Base-by-base conservation (phyloP, 768 basidiomycete species). In the Porphyrellus cyaneotinctus region DNA sequence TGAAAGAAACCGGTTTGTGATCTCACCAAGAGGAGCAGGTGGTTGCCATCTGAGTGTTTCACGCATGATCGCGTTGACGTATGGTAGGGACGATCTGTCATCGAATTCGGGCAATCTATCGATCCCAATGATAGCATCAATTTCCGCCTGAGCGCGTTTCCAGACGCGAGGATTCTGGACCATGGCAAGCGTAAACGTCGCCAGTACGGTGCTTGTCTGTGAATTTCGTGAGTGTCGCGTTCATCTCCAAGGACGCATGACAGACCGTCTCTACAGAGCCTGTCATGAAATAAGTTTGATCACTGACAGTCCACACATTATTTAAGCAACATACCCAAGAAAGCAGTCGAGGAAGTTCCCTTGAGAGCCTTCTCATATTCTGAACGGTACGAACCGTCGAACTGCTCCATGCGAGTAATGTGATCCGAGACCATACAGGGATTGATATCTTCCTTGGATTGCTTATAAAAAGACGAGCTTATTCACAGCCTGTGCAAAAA, bases 321-420 rank as follows among this genome's bases (percentile, higher is more conserved):
- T 28, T 28, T n/a, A n/a, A n/a, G n/a, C 26, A 31, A 18, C 52
- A 3, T 47, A 64, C 62, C 59, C 18, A 63, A 11, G 38, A 56
- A 51, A 31, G 62, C 41, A 28, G 62, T 58, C 3, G 50, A 23
- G 2, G 58, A 52, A 1, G 61, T 24, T 0, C 53, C n/a, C 32
- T 63, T 63, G 5, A 63, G 53, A 13, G 58, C 62, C 11, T 8
- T 54, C 28, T 60, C 47, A 32, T 63, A 62, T 18, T 44, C 28
- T 1, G 52, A 26, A 31, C 45, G 54, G 14, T 50, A 2, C 4
- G 44, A 5, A n/a, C 43, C 51, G 9, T 51, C 51, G 12, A 60
- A 28, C 15, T 54, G 41, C 24, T 51, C 48, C 51, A 59, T 53
- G 14, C 30, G 59, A 43, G 28, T 13, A 9, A 57, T 47, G 33